These are phyloP conservation scores for Termitomyces sp. DNA, from an alignment of 768 basidiomycete genomes.

Conservation along the genomic window DNA sequence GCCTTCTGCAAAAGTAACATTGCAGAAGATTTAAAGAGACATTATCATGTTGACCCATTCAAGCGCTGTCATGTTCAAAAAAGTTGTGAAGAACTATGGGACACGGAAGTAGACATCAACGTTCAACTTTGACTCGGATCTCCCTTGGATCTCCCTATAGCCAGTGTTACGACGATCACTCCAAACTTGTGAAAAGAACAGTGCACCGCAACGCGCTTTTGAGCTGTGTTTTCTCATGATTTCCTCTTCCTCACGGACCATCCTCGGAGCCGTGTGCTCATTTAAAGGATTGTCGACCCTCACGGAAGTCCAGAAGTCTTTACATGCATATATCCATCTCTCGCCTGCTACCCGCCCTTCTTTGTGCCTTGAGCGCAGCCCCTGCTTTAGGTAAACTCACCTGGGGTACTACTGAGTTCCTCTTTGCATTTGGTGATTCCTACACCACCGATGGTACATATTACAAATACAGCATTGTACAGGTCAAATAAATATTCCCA, in stretches of 20 bases:
- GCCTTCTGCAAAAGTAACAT: too few species aligned
- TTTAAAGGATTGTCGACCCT: neutral
- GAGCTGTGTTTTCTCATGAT: neutral
- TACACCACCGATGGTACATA: constrained; percentile 43
- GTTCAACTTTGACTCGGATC: too few species aligned
- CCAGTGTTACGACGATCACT: too few species aligned
- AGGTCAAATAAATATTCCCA: neutral
- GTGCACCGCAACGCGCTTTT: neutral
- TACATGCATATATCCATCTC: constrained; percentile 1
- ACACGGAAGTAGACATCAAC: too few species aligned
- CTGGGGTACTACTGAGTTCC: constrained; percentile 48
- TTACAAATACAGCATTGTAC: neutral
- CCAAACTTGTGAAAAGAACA: too few species aligned
- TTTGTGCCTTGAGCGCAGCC: neutral
- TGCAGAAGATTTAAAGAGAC: too few species aligned
- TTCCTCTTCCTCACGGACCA: constrained; percentile 1
- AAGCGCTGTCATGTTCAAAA: too few species aligned
- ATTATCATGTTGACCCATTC: too few species aligned
- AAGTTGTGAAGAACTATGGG: too few species aligned
- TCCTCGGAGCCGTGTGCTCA: neutral
- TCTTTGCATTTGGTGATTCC: constrained; percentile 61
- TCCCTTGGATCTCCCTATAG: too few species aligned
- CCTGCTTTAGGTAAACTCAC: constrained; percentile 26
- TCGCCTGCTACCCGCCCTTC: constrained; percentile 1
- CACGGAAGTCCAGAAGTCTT: neutral